These are phyloP conservation scores for Dothideomycetes sp. DNA, from an alignment of 2,329 filamentous ascomycete species.

Conservation along the genomic window DNA sequence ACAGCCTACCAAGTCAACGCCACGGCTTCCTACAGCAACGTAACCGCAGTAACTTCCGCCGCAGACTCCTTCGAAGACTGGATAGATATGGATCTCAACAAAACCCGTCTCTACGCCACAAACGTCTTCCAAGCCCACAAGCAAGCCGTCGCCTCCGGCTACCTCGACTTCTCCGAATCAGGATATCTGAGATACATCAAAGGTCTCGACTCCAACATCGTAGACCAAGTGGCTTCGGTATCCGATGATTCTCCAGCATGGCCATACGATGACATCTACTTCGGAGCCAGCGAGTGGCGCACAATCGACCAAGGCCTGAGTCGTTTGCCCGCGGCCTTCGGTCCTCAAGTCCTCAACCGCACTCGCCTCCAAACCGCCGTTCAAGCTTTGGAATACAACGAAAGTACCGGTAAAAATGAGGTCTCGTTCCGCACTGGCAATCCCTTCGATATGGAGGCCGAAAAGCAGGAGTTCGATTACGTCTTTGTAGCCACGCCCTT, in stretches of 20 bases:
- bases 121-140: slow-evolving; percentile 48
- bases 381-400: slow-evolving; percentile 47
- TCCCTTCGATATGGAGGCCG: slow-evolving; percentile 33
- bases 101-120: slow-evolving; percentile 27
- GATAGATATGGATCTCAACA: slow-evolving; percentile 26
- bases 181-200: slow-evolving; percentile 53
- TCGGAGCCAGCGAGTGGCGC: slow-evolving; percentile 49
- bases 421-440: slow-evolving; percentile 47
- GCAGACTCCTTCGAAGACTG: slow-evolving; percentile 30
- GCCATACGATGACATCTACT: slow-evolving; percentile 51
- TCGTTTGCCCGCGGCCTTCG: slow-evolving; percentile 53
- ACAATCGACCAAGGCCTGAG: slow-evolving; percentile 56
- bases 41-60: slow-evolving; percentile 31
- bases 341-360: slow-evolving; percentile 49
- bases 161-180: slow-evolving; percentile 58
- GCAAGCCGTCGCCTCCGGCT: slow-evolving; percentile 42
- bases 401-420: slow-evolving; percentile 43
- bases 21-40: slow-evolving; percentile 25
- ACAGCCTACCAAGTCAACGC: slow-evolving; percentile 27
- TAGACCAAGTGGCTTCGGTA: slow-evolving; percentile 42
- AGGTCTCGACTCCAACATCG: slow-evolving; percentile 44
- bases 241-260: slow-evolving; percentile 41
- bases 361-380: slow-evolving; percentile 50
- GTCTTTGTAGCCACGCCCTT: slow-evolving; percentile 58
- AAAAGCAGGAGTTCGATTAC: slow-evolving; percentile 54